Base-by-base conservation (phyloP, 2,329 filamentous ascomycete species). In the Ophiocordyceps sinensis region DNA sequence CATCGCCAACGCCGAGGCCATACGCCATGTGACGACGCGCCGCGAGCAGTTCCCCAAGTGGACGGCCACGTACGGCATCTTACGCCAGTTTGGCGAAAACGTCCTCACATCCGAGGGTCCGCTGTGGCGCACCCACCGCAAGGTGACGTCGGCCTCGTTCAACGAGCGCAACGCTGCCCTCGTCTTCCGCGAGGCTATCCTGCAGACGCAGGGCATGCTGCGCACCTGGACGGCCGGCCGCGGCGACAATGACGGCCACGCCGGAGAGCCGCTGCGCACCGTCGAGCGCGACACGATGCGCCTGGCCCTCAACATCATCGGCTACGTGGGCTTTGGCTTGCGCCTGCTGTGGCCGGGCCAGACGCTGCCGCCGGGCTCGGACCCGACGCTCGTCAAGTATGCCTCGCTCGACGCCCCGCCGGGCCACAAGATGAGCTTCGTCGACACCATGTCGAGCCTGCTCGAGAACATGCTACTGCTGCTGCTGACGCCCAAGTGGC, bases 161-260 rank as follows among this genome's bases (percentile, higher is more conserved):
- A 85, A 80, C 43, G 84, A 89, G 62, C 77, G 72, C 60, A 88
- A 85, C 56, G 79, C 84, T 43, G 66, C 70, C 13, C 56, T 83
- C 23, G 77, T 83, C 2, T 85, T 79, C 58, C 62, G 61, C 9
- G 78, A 84, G 54, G 68, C 72, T 1, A 63, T 82, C 19, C 48
- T 52, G 10, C 82, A 88, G 61, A 73, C 80, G 0, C 62, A 71
- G 45, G 68, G 70, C 12, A 71, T 85, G 71, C 51, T 83, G 28
- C 55, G 60, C 30, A 65, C 67, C 38, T 84, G 79, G 77, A 26
- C 23, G 3, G 23, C 23, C 6, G 23, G 23, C 23, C 23, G 23
- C 23, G 60, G 71, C 5, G 65, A 61, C 52, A 41, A 44, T 31
- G 43, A 32, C 2, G 50, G 43, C 3, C 39, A 45, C 15, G 41